These are phyloP conservation scores for Cylindrotheca closterium DNA, from an alignment of 108 stramenopile species.

Conservation along the genomic window DNA sequence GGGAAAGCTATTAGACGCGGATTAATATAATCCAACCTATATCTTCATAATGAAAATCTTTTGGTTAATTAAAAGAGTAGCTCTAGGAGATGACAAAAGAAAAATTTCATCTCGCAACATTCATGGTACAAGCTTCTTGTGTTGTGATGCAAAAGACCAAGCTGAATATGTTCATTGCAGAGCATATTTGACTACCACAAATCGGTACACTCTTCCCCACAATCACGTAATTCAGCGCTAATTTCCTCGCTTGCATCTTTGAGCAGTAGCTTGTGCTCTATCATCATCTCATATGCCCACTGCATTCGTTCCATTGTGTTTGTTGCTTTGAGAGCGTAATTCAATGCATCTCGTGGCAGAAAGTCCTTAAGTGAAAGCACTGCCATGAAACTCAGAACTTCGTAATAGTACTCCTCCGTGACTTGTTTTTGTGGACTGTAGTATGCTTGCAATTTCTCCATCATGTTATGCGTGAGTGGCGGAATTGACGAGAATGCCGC, in stretches of 20 bases:
- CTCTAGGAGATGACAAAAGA: too few species aligned
- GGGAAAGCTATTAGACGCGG: too few species aligned
- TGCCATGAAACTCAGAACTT: constrained; percentile 46
- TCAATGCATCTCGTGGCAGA: constrained; percentile 28
- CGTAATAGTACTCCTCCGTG: constrained; percentile 50
- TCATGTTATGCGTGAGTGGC: constrained; percentile 32
- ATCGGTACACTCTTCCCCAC: constrained; percentile 65
- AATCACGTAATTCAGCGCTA: constrained; percentile 39
- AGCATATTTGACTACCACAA: too few species aligned
- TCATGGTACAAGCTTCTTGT: too few species aligned
- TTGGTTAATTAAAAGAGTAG: too few species aligned
- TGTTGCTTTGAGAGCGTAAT: constrained; percentile 31
- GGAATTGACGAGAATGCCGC: constrained; percentile 36
- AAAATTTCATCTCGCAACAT: too few species aligned
- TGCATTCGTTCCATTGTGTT: constrained; percentile 47
- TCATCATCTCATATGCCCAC: constrained; percentile 42
- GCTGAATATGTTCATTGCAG: too few species aligned
- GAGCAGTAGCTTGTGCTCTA: constrained; percentile 36
- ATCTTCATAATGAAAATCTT: too few species aligned
- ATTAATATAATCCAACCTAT: too few species aligned
- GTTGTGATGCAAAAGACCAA: too few species aligned
- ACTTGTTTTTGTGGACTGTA: constrained; percentile 39
- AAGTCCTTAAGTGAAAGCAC: constrained; percentile 37
- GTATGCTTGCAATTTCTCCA: constrained; percentile 42
- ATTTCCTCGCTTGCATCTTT: constrained; percentile 33